Percentiles rank a stretch among this genome's conserved stretches.
Evolutionary conservation across 805 yeast species (phyloP).

Genomic region (Ogataea wickerhamii): DNA sequence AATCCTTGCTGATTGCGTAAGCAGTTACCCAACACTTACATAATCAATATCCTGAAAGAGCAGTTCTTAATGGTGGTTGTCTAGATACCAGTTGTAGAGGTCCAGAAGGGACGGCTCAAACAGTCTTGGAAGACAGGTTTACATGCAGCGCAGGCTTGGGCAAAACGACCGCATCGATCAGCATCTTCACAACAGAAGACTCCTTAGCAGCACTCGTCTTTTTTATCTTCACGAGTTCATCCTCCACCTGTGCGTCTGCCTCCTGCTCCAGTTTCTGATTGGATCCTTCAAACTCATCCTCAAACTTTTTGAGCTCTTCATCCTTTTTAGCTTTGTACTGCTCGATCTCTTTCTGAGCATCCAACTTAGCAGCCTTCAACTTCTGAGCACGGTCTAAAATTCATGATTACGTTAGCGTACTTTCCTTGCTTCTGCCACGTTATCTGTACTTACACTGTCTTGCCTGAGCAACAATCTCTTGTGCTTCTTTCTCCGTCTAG

Average conservation of each 20-base stretch:
- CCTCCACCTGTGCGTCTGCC: slow-evolving; percentile 71
- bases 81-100: too few relatives aligned
- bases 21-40: too few relatives aligned
- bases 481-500: slow-evolving; percentile 96
- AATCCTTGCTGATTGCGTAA: too few relatives aligned
- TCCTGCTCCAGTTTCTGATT: slow-evolving; percentile 74
- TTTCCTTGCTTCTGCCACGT: too few relatives aligned
- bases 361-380: slow-evolving; percentile 89
- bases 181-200: slow-evolving; percentile 62
- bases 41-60: too few relatives aligned
- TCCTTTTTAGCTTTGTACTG: slow-evolving; percentile 84
- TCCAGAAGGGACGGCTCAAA: too few relatives aligned
- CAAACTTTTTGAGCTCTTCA: slow-evolving; percentile 68
- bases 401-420: slow-evolving; percentile 5
- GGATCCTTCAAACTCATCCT: slow-evolving; percentile 67
- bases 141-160: slow-evolving; percentile 83
- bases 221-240: slow-evolving; percentile 65
- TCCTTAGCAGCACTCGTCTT: slow-evolving; percentile 61
- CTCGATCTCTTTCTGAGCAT: slow-evolving; percentile 86
- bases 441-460: slow-evolving; percentile 66
- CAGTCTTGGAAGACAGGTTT: slow-evolving; percentile 35
- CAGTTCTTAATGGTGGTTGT: too few relatives aligned
- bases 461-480: slow-evolving; percentile 88
- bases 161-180: slow-evolving; percentile 72
- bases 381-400: slow-evolving; percentile 70